Evolutionary conservation across 192 early-diverging fungal species (phyloP).

Genomic region (Coemansia sp.): DNA sequence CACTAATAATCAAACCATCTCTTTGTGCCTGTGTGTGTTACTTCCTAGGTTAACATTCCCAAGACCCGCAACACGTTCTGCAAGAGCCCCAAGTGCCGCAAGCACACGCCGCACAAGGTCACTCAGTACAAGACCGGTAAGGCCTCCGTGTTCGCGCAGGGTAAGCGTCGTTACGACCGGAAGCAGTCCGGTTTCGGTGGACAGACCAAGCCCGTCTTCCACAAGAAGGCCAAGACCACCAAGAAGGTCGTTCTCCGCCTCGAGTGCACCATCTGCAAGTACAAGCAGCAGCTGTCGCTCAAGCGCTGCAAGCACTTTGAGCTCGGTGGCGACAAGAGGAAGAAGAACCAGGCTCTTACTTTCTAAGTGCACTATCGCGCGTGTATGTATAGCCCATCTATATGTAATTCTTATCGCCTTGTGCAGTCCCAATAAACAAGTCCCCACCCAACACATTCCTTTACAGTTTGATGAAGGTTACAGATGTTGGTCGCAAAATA

Average conservation of each 20-base stretch:
- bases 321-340: conserved; percentile 99
- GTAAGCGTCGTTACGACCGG: conserved; percentile 97
- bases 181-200: conserved; percentile 99
- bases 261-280: conserved; percentile 99
- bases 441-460: not conserved
- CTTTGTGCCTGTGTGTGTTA: not conserved
- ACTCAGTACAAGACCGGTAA: conserved; percentile 99
- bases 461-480: not conserved
- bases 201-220: conserved; percentile 99
- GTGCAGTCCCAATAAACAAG: conserved; percentile 8
- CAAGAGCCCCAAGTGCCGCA: conserved; percentile 95
- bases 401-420: not conserved
- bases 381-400: conserved; percentile 8
- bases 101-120: conserved; percentile 99
- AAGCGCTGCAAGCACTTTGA: conserved; percentile 99
- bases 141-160: conserved; percentile 98
- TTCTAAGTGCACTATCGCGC: conserved; percentile 64
- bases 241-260: conserved; percentile 99
- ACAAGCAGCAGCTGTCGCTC: conserved; percentile 95
- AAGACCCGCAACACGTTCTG: conserved; percentile 99
- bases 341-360: conserved; percentile 81
- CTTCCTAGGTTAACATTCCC: conserved; percentile 91
- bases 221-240: conserved; percentile 99
- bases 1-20: not conserved
- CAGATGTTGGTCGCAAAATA: not conserved